Base-by-base conservation (phyloP, 805 yeast species). In the Zygosaccharomyces bailii region DNA sequence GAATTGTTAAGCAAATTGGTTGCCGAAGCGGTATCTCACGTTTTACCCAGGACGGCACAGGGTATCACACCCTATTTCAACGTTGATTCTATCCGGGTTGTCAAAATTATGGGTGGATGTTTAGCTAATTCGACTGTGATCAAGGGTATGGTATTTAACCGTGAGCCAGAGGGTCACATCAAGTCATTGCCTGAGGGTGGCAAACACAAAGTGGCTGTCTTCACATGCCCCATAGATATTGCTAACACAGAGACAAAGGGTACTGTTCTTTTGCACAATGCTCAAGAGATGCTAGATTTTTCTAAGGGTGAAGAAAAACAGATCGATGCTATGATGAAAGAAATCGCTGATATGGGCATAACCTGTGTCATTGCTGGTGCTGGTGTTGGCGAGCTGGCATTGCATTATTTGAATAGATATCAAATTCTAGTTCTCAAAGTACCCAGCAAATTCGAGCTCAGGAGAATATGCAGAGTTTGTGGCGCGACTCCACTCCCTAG, bases 201-300 rank as follows among this genome's bases (percentile, higher is more conserved):
- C 36, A 80, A 75, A 55, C 80, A 95, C 13, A 89, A 87, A 65
- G 98, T 93, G 36, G 99, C 86, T 7, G 90, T 89, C 2, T 93
- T 75, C 71, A 88, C 96, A 6, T 84, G 96, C 66, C 97, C 98
- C 20, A 80, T 93, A 44, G 99, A 93, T 68, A 87, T 87, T 49
- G 84, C 96, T 10, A 84, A 89, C 49, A 90, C 99, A n/a, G 99
- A 93, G 71, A 91, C 98, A 17, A 91, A 91, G 70, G 98, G 99
- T 40, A 93, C 99, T 11, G 99, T 93, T 39, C 73, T 93, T 58
- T 76, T 93, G 54, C 96, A 93, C 70, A 90, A 88, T 60, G 99
- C 99, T 9, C 77, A 91, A 66, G 98, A 93, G 68, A 90, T 93
- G 97, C 74, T 91, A 53, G 95, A 89, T 60, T 93, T 93, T 71